Conservation (phyloP, 108 stramenopile genomes). For the Pseudonitzschia multistriata region DNA sequence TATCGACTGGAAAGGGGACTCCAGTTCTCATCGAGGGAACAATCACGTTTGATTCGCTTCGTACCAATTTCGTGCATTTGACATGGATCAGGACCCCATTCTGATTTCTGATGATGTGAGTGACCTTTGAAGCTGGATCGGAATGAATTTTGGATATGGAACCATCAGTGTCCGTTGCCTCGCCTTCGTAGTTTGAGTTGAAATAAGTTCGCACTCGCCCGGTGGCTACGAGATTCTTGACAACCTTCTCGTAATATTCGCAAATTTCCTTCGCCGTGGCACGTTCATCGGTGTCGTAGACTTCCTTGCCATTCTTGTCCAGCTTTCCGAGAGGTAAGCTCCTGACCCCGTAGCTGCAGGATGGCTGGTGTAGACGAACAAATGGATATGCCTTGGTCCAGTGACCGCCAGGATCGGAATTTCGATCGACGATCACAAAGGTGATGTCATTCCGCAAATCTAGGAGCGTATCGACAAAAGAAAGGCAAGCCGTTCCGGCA, state of each 20-base stretch:
- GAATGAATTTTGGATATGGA: not conserved
- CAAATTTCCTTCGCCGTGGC: constrained; percentile 24
- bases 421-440: constrained; percentile 31
- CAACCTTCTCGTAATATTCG: constrained; percentile 14
- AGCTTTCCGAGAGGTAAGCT: constrained; percentile 19
- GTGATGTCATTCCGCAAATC: constrained; percentile 10
- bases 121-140: not conserved
- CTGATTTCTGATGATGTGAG: not conserved
- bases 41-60: not conserved
- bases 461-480: constrained; percentile 38
- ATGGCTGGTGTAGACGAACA: constrained; percentile 35
- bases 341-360: constrained; percentile 27
- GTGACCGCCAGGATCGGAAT: constrained; percentile 30
- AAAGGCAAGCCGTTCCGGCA: constrained; percentile 33
- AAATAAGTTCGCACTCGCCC: constrained; percentile 6
- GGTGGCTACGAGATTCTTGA: constrained; percentile 10
- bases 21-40: constrained; percentile 8
- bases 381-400: constrained; percentile 35
- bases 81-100: not conserved
- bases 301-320: constrained; percentile 7
- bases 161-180: not conserved
- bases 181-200: constrained; percentile 2
- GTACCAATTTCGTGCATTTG: constrained; percentile 2
- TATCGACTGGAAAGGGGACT: not conserved
- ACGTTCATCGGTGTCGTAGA: constrained; percentile 18